phyloP scores from a whole-genome alignment of 2,329 filamentous ascomycete species.

The Cladosporium cucumerinum region DNA sequence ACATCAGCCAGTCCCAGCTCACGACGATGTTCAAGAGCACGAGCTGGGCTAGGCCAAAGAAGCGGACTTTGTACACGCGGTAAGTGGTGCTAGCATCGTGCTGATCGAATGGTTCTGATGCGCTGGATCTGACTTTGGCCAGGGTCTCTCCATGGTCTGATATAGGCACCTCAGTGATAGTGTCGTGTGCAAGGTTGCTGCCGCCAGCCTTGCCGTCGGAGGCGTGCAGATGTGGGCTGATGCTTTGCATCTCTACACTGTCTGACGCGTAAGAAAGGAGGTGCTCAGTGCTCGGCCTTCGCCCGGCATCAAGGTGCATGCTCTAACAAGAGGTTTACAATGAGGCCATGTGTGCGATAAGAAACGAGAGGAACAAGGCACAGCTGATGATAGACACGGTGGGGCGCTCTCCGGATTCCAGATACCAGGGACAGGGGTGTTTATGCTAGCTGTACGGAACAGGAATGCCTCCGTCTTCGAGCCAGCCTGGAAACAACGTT shows the following conservation, averaged over 20 bases:
- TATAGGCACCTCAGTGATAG: background rate
- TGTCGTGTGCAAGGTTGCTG: background rate
- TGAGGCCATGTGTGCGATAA: background rate
- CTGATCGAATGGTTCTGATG: background rate
- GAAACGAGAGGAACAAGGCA: background rate
- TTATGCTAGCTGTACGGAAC: background rate
- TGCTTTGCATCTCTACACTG: conserved; percentile 7
- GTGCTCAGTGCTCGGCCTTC: conserved; percentile 14
- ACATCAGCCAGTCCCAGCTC: conserved; percentile 97
- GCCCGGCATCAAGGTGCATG: conserved; percentile 13
- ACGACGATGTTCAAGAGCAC: conserved; percentile 88
- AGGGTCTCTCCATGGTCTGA: background rate
- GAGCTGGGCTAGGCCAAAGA: conserved; percentile 81
- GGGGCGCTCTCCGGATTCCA: background rate
- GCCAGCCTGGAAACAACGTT: background rate
- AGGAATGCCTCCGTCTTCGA: background rate
- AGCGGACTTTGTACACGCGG: conserved; percentile 75
- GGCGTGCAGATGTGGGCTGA: background rate
- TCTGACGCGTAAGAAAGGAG: conserved; percentile 2
- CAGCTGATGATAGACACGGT: background rate
- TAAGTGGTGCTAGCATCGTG: conserved; percentile 24
- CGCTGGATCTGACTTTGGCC: background rate
- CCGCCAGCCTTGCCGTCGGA: background rate
- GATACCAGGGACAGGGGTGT: background rate
- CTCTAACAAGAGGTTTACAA: background rate